phyloP scores from a whole-genome alignment of 768 basidiomycete species.

The Xerocomus brunneocitrinus region DNA sequence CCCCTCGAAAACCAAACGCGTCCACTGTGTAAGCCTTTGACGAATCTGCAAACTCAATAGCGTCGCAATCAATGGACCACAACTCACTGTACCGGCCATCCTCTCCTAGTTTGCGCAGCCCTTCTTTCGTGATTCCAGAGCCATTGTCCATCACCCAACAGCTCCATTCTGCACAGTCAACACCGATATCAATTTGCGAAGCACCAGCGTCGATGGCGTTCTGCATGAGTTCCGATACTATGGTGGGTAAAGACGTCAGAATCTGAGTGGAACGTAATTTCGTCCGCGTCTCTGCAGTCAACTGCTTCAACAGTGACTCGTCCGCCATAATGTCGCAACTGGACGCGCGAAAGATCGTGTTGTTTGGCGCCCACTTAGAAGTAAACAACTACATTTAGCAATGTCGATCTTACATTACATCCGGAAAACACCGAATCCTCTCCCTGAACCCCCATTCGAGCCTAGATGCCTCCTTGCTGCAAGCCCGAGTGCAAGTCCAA shows the following conservation, averaged over 20 bases:
- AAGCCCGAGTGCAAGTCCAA: conserved; percentile 86
- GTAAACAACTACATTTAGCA: conserved; percentile 27
- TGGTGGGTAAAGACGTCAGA: conserved; percentile 73
- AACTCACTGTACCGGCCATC: conserved; percentile 65
- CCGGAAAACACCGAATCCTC: conserved; percentile 85
- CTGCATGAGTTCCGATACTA: conserved; percentile 83
- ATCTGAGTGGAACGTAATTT: conserved; percentile 80
- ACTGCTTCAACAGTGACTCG: conserved; percentile 29
- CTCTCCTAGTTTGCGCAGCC: conserved; percentile 53
- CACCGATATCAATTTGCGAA: conserved; percentile 59
- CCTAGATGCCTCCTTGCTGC: conserved; percentile 44
- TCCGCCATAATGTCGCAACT: conserved; percentile 13
- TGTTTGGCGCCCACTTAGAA: conserved; percentile 22
- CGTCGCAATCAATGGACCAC: neutral
- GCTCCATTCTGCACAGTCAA: conserved; percentile 74
- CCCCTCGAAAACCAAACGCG: conserved; percentile 86
- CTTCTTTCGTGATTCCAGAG: conserved; percentile 60
- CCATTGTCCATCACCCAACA: conserved; percentile 90
- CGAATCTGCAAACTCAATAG: conserved; percentile 44
- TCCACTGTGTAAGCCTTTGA: conserved; percentile 66
- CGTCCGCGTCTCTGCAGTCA: conserved; percentile 60
- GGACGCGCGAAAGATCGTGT: neutral
- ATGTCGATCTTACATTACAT: conserved; percentile 72
- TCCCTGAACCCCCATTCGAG: conserved; percentile 39
- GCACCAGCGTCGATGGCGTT: conserved; percentile 86